Evolutionary conservation across 2,329 filamentous ascomycete species (phyloP), one percentile per base, ranked within the genome.

Genomic region (Sordariomycetes sp.): DNA sequence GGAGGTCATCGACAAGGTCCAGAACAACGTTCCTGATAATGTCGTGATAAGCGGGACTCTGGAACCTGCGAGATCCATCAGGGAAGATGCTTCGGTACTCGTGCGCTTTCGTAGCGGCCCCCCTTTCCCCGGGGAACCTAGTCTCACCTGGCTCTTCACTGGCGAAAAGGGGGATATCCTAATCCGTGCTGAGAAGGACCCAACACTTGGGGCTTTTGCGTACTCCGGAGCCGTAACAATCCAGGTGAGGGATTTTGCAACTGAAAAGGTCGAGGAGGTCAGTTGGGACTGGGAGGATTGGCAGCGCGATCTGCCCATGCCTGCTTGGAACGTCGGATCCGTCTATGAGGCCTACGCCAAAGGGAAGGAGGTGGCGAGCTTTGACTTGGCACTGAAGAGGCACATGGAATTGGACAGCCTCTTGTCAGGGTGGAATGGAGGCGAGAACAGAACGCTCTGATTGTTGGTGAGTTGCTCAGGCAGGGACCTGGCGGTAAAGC

Each of bases 351-450:
- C 23, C 3, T 25, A 25, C 14, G 23, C 23, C 3, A 25, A 25
- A 14, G 23, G 23, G 10, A 14, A 25, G 4, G 23, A 25, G 10
- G 6, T 25, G 10, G 10, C 23, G 14, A 25, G 23, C 23, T 25
- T 25, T 14, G 23, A 25, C 4, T 10, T 25, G 23, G 23, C 23
- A 14, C 23, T 25, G 10, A 25, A 25, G 23, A 25, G 23, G 23
- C 23, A 25, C 6, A 10, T 11, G 23, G 23, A 25, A 14, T 14
- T 25, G 6, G 23, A 25, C 23, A 8, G 15, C 7, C 7, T 21
- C 11, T 32, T 32, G 30, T 23, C 30, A 9, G 15, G 15, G 10
- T 17, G 29, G 18, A 18, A 31, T n/a, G 29, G 29, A 33, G 19
- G 19, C 12, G 21, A 32, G 30, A 21, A 32, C 4, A n/a, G 30